A percentile compares a stretch with the other conserved stretches of the same genome.
phyloP scores from a whole-genome alignment of 306 rosid genomes.

The Quercus bicolor region DNA sequence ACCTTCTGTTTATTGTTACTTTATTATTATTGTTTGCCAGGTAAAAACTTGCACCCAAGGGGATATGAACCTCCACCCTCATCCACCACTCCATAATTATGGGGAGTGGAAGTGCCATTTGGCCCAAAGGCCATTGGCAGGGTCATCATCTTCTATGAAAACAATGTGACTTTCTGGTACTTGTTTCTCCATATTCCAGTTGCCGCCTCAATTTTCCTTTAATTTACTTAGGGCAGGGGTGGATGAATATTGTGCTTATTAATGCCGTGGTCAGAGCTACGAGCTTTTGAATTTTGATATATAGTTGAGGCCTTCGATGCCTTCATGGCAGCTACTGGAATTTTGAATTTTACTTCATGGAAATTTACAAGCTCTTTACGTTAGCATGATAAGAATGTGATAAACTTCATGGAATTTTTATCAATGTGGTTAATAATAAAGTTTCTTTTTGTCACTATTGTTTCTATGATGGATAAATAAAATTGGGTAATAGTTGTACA shows the following conservation, averaged over 20 bases:
- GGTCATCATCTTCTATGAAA: constrained; percentile 7
- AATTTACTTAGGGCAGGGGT: not conserved
- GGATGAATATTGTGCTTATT: not conserved
- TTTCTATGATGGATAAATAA: constrained; percentile 8
- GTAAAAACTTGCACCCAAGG: too few relatives aligned
- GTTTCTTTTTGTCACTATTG: not conserved
- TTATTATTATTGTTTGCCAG: too few relatives aligned
- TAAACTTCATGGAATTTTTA: constrained; percentile 12
- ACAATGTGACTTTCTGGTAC: constrained; percentile 6
- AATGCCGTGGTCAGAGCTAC: not conserved
- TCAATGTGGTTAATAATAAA: constrained; percentile 6
- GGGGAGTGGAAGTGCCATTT: too few relatives aligned
- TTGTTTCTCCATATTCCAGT: constrained; percentile 11
- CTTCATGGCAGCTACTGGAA: not conserved
- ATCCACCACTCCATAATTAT: too few relatives aligned
- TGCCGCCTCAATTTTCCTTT: not conserved
- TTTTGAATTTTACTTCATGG: too few relatives aligned
- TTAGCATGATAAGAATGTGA: constrained; percentile 16
- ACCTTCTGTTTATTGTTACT: not conserved
- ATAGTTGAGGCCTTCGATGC: not conserved
- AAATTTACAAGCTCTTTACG: not conserved
- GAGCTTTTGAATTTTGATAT: not conserved
- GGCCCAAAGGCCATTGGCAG: too few relatives aligned
- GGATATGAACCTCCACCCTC: too few relatives aligned
- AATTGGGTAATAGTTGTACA: not conserved